Conservation (phyloP, 352 stramenopile species). For the Halophytophthora batemanensis region DNA sequence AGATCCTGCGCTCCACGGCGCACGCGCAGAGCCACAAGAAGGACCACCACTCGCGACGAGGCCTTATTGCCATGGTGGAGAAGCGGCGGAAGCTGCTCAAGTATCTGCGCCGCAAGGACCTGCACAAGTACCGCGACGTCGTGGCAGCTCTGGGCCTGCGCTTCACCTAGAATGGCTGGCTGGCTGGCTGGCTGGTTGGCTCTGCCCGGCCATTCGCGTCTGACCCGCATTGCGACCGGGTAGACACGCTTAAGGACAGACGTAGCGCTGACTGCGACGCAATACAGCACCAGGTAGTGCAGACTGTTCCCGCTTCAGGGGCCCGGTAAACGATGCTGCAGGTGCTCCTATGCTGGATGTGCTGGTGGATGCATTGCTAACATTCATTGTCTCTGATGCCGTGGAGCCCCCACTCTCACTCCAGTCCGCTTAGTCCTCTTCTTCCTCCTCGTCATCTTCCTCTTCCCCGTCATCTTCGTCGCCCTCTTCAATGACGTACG, state of each 20-base stretch:
- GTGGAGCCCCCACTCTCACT: conserved; percentile 11
- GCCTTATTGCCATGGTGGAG: conserved; percentile 83
- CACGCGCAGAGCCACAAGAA: conserved; percentile 83
- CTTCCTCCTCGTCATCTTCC: conserved; percentile 32
- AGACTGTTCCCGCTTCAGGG: no score
- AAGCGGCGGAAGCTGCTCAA: conserved; percentile 85
- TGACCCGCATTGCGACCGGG: not conserved
- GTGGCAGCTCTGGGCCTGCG: conserved; percentile 74
- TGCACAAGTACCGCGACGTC: conserved; percentile 77
- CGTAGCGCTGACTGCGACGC: no score
- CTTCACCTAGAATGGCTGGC: conserved; percentile 52
- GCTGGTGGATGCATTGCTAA: no score
- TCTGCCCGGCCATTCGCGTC: no score
- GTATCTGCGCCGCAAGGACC: conserved; percentile 79
- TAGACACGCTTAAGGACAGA: not conserved
- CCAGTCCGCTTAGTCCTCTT: no score
- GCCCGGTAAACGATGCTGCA: no score
- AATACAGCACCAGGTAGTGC: no score
- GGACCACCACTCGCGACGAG: conserved; percentile 84
- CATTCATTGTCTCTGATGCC: conserved; percentile 10
- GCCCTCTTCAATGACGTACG: conserved; percentile 24
- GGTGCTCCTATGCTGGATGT: no score
- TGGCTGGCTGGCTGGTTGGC: no score
- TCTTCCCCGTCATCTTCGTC: conserved; percentile 25
- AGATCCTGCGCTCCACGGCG: conserved; percentile 74